Evolutionary conservation across 2,329 filamentous ascomycete species (phyloP), one percentile per base, ranked within the genome.

Genomic region (Hymenoscyphus scutula): DNA sequence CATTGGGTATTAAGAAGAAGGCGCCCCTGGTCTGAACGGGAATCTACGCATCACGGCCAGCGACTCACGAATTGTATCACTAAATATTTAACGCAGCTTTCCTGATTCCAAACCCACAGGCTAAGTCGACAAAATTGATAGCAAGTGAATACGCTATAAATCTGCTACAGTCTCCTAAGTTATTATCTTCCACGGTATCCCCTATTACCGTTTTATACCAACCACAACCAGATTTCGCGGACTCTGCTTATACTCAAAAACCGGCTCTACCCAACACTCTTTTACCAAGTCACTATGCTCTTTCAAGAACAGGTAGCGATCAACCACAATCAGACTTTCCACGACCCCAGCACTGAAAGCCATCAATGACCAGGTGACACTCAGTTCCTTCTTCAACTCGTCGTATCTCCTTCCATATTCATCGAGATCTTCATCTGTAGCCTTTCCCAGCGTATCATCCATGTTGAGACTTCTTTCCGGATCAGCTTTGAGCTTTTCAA

Each of bases 221-320:
- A 98, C 93, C 3, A 99, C 90, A 1, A 96, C 94, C 72, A 98
- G 76, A 76, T 99, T 98, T 65, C 95, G 82, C 56, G 95, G 95
- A 74, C 92, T 97, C 73, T 89, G 77, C 41, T 78, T 79, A 75
- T 96, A 97, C 68, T 96, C 92, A 78, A 98, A 98, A 4, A 97
- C 92, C 0, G 90, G 82, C 78, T 98, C 92, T 5, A 97, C 93
- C 95, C 95, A 99, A 64, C 88, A 89, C 67, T 89, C 83, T 67
- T 84, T 79, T 53, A 92, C 87, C 6, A 88, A 78, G 51, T 89
- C 84, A 57, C 78, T 72, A 69, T 96, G 90, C 77, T 99, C 94
- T 62, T 81, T 84, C 68, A 99, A 79, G 77, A 89, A 99, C 65
- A 90, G 79, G 90, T 92, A 99, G 54, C 95, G 84, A 79, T 99